Evolutionary conservation across 140 eudicot genomes (phyloP).

Genomic region (Erigeron philadelphicus): DNA sequence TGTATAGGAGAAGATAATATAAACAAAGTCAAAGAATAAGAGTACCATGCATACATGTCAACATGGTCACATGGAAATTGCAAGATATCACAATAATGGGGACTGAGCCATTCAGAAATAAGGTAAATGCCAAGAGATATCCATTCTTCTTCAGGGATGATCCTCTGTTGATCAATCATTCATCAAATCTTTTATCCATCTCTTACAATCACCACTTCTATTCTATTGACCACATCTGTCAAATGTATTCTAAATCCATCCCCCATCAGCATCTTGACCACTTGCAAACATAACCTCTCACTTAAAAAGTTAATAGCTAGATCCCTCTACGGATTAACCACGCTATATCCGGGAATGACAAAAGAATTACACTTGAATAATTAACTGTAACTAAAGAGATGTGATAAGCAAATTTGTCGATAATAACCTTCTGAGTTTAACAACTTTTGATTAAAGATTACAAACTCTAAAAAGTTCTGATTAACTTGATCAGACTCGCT

Average conservation of each 20-base stretch:
- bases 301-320: not conserved
- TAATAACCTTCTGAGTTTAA: not conserved
- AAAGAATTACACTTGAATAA: too few species aligned
- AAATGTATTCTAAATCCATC: conserved; percentile 7
- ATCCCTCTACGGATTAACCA: not conserved
- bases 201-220: conserved; percentile 15
- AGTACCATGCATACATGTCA: conserved; percentile 25
- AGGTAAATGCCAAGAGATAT: conserved; percentile 27
- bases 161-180: conserved; percentile 22
- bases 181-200: conserved; percentile 26
- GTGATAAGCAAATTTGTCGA: not conserved
- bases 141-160: conserved; percentile 23
- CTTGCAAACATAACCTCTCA: not conserved
- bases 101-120: conserved; percentile 18
- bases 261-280: conserved; percentile 21
- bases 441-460: not conserved
- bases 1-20: conserved; percentile 15
- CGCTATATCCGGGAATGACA: too few species aligned
- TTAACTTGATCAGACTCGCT: not conserved
- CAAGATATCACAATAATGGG: conserved; percentile 20
- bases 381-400: too few species aligned
- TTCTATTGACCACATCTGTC: conserved; percentile 16
- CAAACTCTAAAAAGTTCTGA: not conserved
- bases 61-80: conserved; percentile 34
- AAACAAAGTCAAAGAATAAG: conserved; percentile 22